A percentile compares a stretch with the other conserved stretches of the same genome.
Conservation (phyloP, 2,329 filamentous ascomycete species). For the Helminthosporium solani region DNA sequence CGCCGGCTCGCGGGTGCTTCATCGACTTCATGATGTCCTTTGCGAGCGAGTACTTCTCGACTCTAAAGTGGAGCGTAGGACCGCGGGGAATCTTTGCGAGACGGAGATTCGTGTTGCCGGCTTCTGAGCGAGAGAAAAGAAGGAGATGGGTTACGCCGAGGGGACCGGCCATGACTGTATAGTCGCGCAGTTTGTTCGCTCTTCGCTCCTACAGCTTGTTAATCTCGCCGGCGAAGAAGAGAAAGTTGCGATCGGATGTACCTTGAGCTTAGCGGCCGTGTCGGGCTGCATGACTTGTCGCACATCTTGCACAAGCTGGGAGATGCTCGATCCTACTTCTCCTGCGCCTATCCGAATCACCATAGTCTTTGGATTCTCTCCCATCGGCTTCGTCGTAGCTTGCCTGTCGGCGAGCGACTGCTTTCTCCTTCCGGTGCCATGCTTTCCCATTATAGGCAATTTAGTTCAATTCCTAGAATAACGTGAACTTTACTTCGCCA, state of each 20-base stretch:
- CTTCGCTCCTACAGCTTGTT: conserved; percentile 63
- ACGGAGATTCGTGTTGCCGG: conserved; percentile 89
- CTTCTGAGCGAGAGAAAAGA: conserved; percentile 85
- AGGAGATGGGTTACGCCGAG: conserved; percentile 90
- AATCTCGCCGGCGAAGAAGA: not conserved
- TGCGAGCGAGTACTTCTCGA: conserved; percentile 90
- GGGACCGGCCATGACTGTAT: conserved; percentile 91
- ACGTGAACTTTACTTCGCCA: not conserved
- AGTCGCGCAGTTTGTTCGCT: conserved; percentile 86
- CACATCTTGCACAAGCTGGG: conserved; percentile 88
- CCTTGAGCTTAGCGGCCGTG: conserved; percentile 82
- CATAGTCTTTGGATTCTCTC: conserved; percentile 87
- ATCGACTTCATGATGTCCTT: conserved; percentile 85
- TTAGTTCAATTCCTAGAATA: not conserved
- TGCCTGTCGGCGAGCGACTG: conserved; percentile 38
- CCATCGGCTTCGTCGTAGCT: conserved; percentile 58
- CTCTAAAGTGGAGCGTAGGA: conserved; percentile 89
- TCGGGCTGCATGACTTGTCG: conserved; percentile 93
- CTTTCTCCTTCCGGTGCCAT: conserved; percentile 34
- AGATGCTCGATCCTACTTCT: conserved; percentile 87
- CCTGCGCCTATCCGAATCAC: conserved; percentile 95
- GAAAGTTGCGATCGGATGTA: conserved; percentile 25
- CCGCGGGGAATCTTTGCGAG: conserved; percentile 85
- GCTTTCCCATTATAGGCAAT: conserved; percentile 28
- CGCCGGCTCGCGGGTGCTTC: conserved; percentile 79